Conservation (phyloP, 352 stramenopile species). For the Thalassiosira livingstoniorum region DNA sequence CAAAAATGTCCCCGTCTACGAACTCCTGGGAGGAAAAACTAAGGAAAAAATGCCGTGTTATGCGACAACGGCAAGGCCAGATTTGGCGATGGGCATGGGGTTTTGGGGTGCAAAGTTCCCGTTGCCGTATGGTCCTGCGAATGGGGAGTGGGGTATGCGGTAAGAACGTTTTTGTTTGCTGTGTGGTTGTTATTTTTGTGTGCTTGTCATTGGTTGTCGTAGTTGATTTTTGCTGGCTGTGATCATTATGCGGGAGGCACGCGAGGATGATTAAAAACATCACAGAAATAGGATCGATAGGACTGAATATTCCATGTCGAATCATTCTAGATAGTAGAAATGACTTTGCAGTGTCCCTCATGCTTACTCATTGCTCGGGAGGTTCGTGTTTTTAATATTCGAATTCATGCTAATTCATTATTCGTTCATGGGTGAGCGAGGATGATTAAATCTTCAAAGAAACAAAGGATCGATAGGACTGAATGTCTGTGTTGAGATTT, state of each 20-base stretch:
- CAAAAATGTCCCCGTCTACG: constrained; percentile 67
- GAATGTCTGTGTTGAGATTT: constrained; percentile 41
- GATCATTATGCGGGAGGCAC: background rate
- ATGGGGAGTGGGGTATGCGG: constrained; percentile 66
- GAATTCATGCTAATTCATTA: background rate
- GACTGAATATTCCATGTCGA: constrained; percentile 7
- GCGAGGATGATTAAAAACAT: constrained; percentile 2
- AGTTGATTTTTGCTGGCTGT: background rate
- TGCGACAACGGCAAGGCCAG: constrained; percentile 70
- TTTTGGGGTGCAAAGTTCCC: constrained; percentile 78
- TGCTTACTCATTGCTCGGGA: too few relatives aligned
- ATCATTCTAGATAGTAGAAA: too few relatives aligned
- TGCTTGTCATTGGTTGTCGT: constrained; percentile 1
- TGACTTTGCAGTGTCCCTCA: too few relatives aligned
- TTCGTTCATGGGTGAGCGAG: constrained; percentile 9
- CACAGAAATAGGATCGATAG: constrained; percentile 6
- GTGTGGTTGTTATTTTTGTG: background rate
- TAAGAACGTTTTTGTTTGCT: constrained; percentile 36
- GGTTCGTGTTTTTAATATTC: too few relatives aligned
- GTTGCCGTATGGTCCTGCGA: constrained; percentile 67
- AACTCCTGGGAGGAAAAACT: constrained; percentile 74
- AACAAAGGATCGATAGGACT: constrained; percentile 65
- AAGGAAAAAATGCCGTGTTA: constrained; percentile 76
- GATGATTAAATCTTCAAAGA: constrained; percentile 52
- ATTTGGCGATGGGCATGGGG: constrained; percentile 70